Base-by-base conservation (phyloP, 306 rosid genomes). In the Ziziphus jujuba region DNA sequence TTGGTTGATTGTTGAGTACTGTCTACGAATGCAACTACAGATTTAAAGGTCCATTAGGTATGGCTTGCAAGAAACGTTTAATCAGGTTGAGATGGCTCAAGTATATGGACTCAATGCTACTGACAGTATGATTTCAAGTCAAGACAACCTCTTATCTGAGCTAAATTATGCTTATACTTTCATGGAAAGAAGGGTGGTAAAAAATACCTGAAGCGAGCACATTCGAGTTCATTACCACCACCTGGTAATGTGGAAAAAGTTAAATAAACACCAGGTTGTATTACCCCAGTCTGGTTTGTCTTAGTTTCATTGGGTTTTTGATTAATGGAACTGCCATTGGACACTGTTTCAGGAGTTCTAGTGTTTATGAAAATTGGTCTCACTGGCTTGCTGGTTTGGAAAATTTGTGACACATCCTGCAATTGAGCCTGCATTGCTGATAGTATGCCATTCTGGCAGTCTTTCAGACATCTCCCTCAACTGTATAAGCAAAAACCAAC, bases 141-240 rank as follows among this genome's bases (percentile, higher is more conserved):
- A 28, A 28, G 33, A 28, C 33, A 50, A 36, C 55, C 38, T 45
- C 15, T 23, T n/a, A 61, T 20, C 12, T 23, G 6, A 70, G 40
- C 73, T 54, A 49, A 36, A 63, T 25, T 7, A 19, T 47, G 14
- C 13, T 48, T 45, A 17, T 47, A 61, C 31, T 20, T 33, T 44
- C 21, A 56, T 61, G 70, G 14, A 13, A 35, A 43, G 48, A 54
- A 40, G 52, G 64, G 52, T 43, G 25, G 57, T 34, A 69, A 25
- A 44, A 73, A 55, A 76, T 79, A 93, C 98, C 98, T 93, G 97
- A 93, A 93, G 75, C 95, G 96, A 72, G 88, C 97, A 3, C 91
- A 91, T 75, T 80, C 81, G 67, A 93, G 97, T 73, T 90, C 99
- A 79, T 75, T 86, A 50, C 90, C 89, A 40, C 96, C 96, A 22